A percentile compares a stretch with the other conserved stretches of the same genome.
These are phyloP conservation scores for Microdochium trichocladiopsis DNA, from an alignment of 2,329 filamentous ascomycete species.

Conservation along the genomic window DNA sequence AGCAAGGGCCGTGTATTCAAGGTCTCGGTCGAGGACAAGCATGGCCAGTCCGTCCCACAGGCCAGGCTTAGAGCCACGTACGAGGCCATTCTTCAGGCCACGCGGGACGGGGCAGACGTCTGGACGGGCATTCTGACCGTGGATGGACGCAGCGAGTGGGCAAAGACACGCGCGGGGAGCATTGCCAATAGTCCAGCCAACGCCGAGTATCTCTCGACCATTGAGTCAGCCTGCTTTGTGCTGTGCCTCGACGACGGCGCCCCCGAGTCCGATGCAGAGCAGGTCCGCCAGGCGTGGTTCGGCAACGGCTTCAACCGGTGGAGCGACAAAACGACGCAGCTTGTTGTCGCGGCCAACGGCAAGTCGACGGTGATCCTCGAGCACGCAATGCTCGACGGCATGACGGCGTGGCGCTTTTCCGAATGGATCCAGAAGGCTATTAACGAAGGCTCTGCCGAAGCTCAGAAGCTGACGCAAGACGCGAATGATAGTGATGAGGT, in stretches of 20 bases:
- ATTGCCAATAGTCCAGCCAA: not conserved
- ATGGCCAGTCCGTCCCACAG: not conserved
- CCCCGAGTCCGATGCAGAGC: not conserved
- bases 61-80: not conserved
- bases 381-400: not conserved
- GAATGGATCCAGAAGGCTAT: not conserved
- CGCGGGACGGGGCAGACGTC: not conserved
- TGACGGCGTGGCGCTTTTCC: not conserved
- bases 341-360: not conserved
- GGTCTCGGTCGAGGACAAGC: not conserved
- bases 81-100: not conserved
- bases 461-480: not conserved
- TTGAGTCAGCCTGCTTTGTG: not conserved
- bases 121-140: not conserved
- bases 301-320: not conserved
- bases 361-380: not conserved
- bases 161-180: not conserved
- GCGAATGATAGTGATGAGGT: too few relatives aligned
- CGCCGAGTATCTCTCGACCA: not conserved
- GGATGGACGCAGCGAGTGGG: not conserved
- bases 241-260: not conserved
- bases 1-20: not conserved
- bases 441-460: not conserved
- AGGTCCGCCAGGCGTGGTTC: not conserved
- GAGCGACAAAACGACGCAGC: not conserved